A percentile compares a stretch with the other conserved stretches of the same genome.
Evolutionary conservation across 768 basidiomycete species (phyloP).

Genomic region (Xanthoconium stramineum): DNA sequence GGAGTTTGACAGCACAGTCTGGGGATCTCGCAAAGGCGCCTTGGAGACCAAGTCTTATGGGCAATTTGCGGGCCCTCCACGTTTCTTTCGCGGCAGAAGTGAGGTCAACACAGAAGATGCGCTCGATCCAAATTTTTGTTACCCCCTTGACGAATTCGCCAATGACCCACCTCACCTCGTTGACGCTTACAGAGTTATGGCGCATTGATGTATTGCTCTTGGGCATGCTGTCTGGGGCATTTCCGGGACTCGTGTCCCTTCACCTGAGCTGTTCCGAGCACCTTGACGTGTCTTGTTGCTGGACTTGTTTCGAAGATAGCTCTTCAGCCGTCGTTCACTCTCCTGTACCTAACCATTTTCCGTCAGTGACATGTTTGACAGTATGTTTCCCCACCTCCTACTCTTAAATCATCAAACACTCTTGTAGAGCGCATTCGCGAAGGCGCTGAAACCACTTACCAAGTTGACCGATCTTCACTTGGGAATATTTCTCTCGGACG

Average conservation of each 20-base stretch:
- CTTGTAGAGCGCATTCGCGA: slow-evolving; percentile 41
- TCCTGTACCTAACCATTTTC: slow-evolving; percentile 53
- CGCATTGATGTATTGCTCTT: slow-evolving; percentile 53
- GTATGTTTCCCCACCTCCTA: slow-evolving; percentile 38
- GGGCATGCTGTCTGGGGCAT: slow-evolving; percentile 40
- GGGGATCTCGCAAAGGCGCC: slow-evolving; percentile 18
- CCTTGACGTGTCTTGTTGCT: slow-evolving; percentile 57
- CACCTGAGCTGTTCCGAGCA: slow-evolving; percentile 59
- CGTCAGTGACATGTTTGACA: slow-evolving; percentile 41
- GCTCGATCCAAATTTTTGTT: slow-evolving; percentile 33
- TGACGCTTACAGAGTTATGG: slow-evolving; percentile 55
- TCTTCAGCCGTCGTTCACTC: slow-evolving; percentile 54
- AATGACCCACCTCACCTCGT: slow-evolving; percentile 39
- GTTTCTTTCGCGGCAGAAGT: slow-evolving; percentile 44
- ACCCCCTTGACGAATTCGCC: slow-evolving; percentile 24
- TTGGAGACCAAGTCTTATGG: slow-evolving; percentile 31
- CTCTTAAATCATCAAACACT: slow-evolving; percentile 2
- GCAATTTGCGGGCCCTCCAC: slow-evolving; percentile 36
- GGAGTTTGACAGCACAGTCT: slow-evolving; percentile 19
- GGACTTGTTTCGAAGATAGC: slow-evolving; percentile 63
- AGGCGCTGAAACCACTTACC: slow-evolving; percentile 43
- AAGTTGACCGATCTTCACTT: slow-evolving; percentile 51
- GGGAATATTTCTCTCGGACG: slow-evolving; percentile 61
- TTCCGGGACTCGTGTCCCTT: slow-evolving; percentile 46
- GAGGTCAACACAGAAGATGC: slow-evolving; percentile 42